phyloP scores from a whole-genome alignment of 441 rosid species.

The Gossypium gossypioides region DNA sequence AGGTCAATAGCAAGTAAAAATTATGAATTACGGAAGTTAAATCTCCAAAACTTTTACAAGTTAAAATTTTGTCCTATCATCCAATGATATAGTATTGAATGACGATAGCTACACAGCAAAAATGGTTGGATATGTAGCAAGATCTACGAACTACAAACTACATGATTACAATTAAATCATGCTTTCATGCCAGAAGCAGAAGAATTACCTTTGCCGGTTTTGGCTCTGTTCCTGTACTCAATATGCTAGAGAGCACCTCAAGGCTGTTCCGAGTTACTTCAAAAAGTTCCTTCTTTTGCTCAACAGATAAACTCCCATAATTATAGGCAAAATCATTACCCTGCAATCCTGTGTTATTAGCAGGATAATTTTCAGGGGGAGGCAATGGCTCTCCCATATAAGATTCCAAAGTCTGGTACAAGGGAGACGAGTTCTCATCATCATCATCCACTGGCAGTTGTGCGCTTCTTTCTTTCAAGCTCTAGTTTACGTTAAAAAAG shows the following conservation, averaged over 20 bases:
- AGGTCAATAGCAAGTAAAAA: background rate
- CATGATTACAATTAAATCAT: background rate
- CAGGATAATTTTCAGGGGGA: slow-evolving; percentile 50
- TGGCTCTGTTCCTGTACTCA: slow-evolving; percentile 46
- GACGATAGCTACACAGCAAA: background rate
- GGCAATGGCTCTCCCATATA: slow-evolving; percentile 43
- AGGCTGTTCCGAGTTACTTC: slow-evolving; percentile 62
- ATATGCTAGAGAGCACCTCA: slow-evolving; percentile 65
- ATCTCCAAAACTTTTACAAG: background rate
- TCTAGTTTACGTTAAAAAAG: slow-evolving; percentile 24
- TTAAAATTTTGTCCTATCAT: background rate
- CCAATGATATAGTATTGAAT: background rate
- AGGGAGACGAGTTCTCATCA: slow-evolving; percentile 24
- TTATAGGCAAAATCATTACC: slow-evolving; percentile 27
- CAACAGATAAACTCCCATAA: slow-evolving; percentile 34
- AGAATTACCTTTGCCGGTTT: slow-evolving; percentile 45
- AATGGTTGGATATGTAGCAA: background rate
- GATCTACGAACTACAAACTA: background rate
- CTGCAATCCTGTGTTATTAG: slow-evolving; percentile 28
- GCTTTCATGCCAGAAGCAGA: background rate
- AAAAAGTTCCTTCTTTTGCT: slow-evolving; percentile 57
- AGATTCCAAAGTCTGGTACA: slow-evolving; percentile 42
- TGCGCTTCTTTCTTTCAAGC: slow-evolving; percentile 35
- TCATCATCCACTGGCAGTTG: slow-evolving; percentile 23
- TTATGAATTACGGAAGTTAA: background rate